phyloP scores from a whole-genome alignment of 106 monocot genomes.

The Iris macrosiphon region DNA sequence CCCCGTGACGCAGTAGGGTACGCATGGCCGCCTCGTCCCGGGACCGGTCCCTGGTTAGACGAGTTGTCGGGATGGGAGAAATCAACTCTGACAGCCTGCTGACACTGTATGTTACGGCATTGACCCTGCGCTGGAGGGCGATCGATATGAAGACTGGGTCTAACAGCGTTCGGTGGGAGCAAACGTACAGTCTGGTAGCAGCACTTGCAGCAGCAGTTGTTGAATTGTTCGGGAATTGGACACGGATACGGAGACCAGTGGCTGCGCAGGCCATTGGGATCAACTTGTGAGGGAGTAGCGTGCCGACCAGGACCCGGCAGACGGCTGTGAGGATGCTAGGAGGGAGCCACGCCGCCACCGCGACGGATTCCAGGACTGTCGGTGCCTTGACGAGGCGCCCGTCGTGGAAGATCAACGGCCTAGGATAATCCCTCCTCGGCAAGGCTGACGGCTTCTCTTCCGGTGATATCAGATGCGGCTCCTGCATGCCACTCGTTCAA shows the following conservation, averaged over 20 bases:
- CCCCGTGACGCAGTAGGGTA: constrained; percentile 9
- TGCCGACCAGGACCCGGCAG: not conserved
- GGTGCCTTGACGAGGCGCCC: not conserved
- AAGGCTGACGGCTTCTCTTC: not conserved
- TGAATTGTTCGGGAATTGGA: not conserved
- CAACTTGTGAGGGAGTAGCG: not conserved
- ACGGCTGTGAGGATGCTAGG: not conserved
- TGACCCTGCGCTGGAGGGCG: not conserved
- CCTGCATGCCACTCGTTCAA: too few species aligned
- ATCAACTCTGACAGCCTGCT: not conserved
- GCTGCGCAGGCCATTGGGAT: not conserved
- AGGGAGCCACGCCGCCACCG: not conserved
- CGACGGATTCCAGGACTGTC: not conserved
- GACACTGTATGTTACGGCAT: not conserved
- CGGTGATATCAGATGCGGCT: not conserved
- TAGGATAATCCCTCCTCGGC: not conserved
- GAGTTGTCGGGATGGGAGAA: not conserved
- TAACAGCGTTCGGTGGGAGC: not conserved
- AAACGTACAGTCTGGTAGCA: not conserved
- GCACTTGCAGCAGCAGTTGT: not conserved
- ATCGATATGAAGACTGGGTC: not conserved
- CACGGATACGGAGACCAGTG: not conserved
- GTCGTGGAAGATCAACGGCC: not conserved
- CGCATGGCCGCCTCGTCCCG: constrained; percentile 33
- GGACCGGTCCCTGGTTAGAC: not conserved